Percentiles rank a stretch among this genome's conserved stretches.
Conservation (phyloP, 805 yeast species). For the Diddensiella transvaalensis region DNA sequence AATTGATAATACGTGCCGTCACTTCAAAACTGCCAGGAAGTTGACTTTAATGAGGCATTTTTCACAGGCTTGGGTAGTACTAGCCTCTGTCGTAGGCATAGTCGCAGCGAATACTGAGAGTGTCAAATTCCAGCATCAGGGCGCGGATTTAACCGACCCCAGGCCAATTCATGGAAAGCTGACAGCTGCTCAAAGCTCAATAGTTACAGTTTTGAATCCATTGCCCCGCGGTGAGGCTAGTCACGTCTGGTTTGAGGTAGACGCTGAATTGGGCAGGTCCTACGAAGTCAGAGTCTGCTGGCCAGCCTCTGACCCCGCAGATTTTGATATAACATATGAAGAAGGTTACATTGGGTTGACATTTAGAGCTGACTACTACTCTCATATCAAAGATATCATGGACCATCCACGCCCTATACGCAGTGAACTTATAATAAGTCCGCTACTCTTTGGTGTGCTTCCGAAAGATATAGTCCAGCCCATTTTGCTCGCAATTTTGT, state of each 20-base stretch:
- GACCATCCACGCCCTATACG: slow-evolving; percentile 16
- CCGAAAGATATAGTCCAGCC: slow-evolving; percentile 19
- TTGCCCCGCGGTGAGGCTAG: slow-evolving; percentile 4
- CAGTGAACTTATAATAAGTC: slow-evolving; percentile 18
- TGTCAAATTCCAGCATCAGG: slow-evolving; percentile 6
- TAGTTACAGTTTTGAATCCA: slow-evolving; percentile 5
- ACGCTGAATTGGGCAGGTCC: slow-evolving; percentile 6
- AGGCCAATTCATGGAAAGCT: not conserved
- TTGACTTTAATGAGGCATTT: too few relatives aligned
- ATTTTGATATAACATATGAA: slow-evolving; percentile 22
- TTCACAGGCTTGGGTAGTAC: too few relatives aligned
- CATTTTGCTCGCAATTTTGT: slow-evolving; percentile 13
- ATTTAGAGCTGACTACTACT: slow-evolving; percentile 14
- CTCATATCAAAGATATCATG: slow-evolving; percentile 14
- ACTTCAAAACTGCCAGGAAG: too few relatives aligned
- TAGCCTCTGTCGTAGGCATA: not conserved
- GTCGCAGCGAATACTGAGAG: slow-evolving; percentile 15
- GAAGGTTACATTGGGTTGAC: slow-evolving; percentile 11
- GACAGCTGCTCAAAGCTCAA: not conserved
- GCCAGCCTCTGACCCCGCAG: slow-evolving; percentile 35
- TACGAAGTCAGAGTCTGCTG: slow-evolving; percentile 34
- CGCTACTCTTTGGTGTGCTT: slow-evolving; percentile 11
- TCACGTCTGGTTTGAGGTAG: slow-evolving; percentile 10
- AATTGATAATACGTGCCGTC: too few relatives aligned
- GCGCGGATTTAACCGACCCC: not conserved